Conservation (phyloP, 306 rosid species). For the Acmispon strigosus region DNA sequence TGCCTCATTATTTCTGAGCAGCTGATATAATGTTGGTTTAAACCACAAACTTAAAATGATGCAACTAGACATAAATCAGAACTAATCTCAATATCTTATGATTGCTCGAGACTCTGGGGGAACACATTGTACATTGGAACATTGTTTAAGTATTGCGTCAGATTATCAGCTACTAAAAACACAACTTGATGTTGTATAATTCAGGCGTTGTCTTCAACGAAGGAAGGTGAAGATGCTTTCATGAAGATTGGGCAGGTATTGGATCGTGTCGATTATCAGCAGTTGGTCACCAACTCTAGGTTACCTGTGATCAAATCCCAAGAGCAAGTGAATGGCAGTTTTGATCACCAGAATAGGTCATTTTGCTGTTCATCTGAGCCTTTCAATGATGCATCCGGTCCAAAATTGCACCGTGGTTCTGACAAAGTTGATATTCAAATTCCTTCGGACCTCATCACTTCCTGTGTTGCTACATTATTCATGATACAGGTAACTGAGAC, state of each 20-base stretch:
- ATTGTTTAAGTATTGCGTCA: not conserved
- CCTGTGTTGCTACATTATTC: conserved; percentile 59
- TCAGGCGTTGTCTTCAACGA: conserved; percentile 56
- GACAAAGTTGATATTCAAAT: conserved; percentile 45
- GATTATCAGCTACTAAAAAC: not conserved
- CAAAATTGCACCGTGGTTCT: conserved; percentile 22
- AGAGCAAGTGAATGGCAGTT: conserved; percentile 39
- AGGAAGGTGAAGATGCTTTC: conserved; percentile 68
- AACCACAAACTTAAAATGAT: not conserved
- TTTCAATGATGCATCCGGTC: conserved; percentile 29
- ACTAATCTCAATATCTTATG: not conserved
- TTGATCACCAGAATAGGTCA: conserved; percentile 27
- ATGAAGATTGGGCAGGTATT: conserved; percentile 42
- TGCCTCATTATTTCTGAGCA: not conserved
- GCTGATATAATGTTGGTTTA: not conserved
- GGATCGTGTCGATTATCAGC: conserved; percentile 44
- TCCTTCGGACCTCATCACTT: conserved; percentile 61
- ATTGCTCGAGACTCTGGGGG: not conserved
- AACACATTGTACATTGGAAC: not conserved
- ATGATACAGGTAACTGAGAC: conserved; percentile 64
- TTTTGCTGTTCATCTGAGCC: conserved; percentile 31
- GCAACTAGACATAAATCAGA: not conserved
- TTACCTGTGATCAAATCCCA: conserved; percentile 33
- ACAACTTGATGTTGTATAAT: not conserved
- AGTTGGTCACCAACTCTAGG: conserved; percentile 29